A percentile compares a stretch with the other conserved stretches of the same genome.
Evolutionary conservation across 805 yeast genomes (phyloP).

Genomic region (Candida palmyrensis): DNA sequence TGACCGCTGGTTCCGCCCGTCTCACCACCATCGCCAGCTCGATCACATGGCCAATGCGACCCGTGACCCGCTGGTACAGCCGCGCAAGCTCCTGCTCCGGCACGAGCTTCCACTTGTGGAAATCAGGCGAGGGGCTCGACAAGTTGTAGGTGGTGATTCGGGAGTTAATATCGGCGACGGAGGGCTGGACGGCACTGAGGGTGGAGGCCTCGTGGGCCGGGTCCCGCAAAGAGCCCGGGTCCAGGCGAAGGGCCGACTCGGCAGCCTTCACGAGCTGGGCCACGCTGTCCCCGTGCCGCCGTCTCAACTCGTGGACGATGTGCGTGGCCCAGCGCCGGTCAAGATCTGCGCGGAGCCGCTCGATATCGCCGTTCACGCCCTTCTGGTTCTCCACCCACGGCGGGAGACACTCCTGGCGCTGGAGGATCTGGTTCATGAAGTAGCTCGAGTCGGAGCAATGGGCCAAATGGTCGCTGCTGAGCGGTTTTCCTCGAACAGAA

Average conservation of each 20-base stretch:
- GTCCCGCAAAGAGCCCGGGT: not conserved
- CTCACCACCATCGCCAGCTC: too few relatives aligned
- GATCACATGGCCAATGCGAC: constrained; percentile 9
- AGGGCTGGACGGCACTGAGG: not conserved
- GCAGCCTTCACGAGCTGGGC: not conserved
- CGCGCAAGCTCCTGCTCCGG: constrained; percentile 20
- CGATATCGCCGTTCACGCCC: constrained; percentile 56
- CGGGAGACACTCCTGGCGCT: constrained; percentile 73
- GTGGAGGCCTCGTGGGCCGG: constrained; percentile 1
- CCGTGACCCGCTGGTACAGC: constrained; percentile 13
- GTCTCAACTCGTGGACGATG: constrained; percentile 10
- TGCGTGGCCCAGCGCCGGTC: constrained; percentile 33
- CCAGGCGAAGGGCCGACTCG: constrained; percentile 1
- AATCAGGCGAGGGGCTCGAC: constrained; percentile 31
- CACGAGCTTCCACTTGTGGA: constrained; percentile 34
- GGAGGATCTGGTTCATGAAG: constrained; percentile 72
- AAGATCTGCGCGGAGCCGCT: constrained; percentile 41
- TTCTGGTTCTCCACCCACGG: constrained; percentile 86
- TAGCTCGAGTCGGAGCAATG: constrained; percentile 61
- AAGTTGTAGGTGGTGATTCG: constrained; percentile 22
- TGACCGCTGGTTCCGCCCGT: not conserved
- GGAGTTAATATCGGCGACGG: constrained; percentile 3
- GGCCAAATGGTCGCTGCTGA: constrained; percentile 49
- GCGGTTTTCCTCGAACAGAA: constrained; percentile 54
- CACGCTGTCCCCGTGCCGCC: constrained; percentile 1